A percentile compares a stretch with the other conserved stretches of the same genome.
Evolutionary conservation across 208 protist species (phyloP).

Genomic region (Leishmania lainsoni): DNA sequence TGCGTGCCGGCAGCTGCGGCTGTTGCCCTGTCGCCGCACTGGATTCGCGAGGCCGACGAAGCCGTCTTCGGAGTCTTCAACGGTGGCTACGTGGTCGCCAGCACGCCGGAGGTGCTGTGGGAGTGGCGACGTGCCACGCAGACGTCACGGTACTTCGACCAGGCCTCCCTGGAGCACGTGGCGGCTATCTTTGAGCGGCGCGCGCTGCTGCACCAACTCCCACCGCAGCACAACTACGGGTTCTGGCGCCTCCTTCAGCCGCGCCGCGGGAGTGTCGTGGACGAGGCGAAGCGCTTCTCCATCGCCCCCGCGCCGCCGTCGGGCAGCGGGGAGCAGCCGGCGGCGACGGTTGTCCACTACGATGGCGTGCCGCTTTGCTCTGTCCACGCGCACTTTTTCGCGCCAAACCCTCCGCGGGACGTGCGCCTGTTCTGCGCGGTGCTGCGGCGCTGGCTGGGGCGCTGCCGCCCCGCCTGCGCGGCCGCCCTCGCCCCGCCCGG

Average conservation of each 20-base stretch:
- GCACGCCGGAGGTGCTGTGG: conserved; percentile 41
- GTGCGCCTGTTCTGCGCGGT: conserved; percentile 66
- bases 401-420: conserved; percentile 26
- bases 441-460: conserved; percentile 46
- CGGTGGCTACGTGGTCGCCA: conserved; percentile 63
- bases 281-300: conserved; percentile 59
- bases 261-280: conserved; percentile 12
- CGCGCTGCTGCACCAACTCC: conserved; percentile 42
- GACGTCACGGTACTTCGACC: conserved; percentile 77
- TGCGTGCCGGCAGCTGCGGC: conserved; percentile 28
- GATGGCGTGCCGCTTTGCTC: conserved; percentile 57
- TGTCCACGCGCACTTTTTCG: conserved; percentile 79
- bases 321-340: background rate
- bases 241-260: conserved; percentile 85
- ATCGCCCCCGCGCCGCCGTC: conserved; percentile 18
- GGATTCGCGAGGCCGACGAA: conserved; percentile 52
- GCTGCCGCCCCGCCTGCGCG: conserved; percentile 18
- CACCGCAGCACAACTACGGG: conserved; percentile 80
- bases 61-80: conserved; percentile 76
- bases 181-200: conserved; percentile 34
- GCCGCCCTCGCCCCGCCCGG: conserved; percentile 12
- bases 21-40: conserved; percentile 71
- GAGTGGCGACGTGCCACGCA: conserved; percentile 66
- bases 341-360: conserved; percentile 45
- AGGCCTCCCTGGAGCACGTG: conserved; percentile 72